Evolutionary conservation across 257 asterid genomes (phyloP).

Genomic region (Rhazya stricta): DNA sequence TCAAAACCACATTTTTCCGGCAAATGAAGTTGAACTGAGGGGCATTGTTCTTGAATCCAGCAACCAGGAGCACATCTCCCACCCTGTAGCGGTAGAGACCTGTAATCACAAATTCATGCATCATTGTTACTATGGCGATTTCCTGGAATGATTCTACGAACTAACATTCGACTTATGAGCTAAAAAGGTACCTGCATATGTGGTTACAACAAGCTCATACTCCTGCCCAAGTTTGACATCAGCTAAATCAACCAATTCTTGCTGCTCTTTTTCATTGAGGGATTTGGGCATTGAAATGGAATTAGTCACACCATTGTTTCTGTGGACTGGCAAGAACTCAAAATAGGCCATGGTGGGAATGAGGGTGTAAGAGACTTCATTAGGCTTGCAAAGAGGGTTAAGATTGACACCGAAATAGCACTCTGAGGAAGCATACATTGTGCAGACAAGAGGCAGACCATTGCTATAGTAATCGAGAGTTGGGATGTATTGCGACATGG

Average conservation of each 20-base stretch:
- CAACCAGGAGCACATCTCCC: conserved; percentile 80
- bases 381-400: conserved; percentile 73
- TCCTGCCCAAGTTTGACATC: conserved; percentile 77
- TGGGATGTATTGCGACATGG: conserved; percentile 92
- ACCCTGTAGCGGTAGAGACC: conserved; percentile 84
- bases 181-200: conserved; percentile 59
- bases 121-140: not conserved
- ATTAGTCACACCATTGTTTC: conserved; percentile 35
- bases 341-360: conserved; percentile 79
- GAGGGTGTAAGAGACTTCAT: conserved; percentile 75
- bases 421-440: conserved; percentile 94
- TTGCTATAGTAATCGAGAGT: conserved; percentile 79
- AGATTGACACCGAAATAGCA: conserved; percentile 91
- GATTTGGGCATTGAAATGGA: conserved; percentile 42
- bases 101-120: conserved; percentile 13
- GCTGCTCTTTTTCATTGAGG: conserved; percentile 57
- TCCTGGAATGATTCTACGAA: not conserved
- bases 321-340: conserved; percentile 66
- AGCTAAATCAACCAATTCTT: conserved; percentile 59
- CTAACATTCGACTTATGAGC: not conserved
- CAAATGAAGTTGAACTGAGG: conserved; percentile 92
- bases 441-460: conserved; percentile 78
- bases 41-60: conserved; percentile 91
- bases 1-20: conserved; percentile 73
- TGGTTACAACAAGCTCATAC: conserved; percentile 89